These are phyloP conservation scores for Medicago arabica DNA, from an alignment of 306 rosid genomes.

Conservation along the genomic window DNA sequence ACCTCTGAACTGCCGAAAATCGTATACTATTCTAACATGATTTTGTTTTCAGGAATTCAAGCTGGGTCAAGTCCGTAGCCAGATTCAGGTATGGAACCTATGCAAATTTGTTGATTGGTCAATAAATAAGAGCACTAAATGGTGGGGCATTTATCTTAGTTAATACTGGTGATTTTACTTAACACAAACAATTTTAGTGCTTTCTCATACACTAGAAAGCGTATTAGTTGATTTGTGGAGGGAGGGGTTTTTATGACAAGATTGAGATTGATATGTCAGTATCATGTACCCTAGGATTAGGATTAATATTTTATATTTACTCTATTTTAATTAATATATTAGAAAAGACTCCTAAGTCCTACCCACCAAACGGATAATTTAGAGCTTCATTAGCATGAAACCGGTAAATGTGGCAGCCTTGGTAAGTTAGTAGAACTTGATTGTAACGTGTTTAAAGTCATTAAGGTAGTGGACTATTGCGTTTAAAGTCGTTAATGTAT, in stretches of 20 bases:
- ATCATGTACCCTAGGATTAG: neutral
- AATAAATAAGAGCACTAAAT: neutral
- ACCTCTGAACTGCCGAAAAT: slow-evolving; percentile 9
- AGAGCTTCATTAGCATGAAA: slow-evolving; percentile 25
- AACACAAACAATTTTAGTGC: neutral
- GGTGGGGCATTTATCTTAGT: neutral
- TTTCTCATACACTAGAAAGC: neutral
- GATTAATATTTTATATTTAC: neutral
- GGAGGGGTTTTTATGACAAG: too few species aligned
- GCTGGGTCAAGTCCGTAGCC: slow-evolving; percentile 82
- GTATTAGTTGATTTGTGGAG: neutral
- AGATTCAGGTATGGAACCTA: slow-evolving; percentile 84
- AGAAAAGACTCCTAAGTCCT: slow-evolving; percentile 7
- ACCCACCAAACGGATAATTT: slow-evolving; percentile 22
- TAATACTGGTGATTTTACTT: neutral
- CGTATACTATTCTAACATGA: slow-evolving; percentile 42
- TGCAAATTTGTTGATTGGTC: slow-evolving; percentile 25
- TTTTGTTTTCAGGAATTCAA: slow-evolving; percentile 74
- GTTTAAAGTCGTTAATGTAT: slow-evolving; percentile 16
- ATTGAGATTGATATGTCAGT: too few species aligned
- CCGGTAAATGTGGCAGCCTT: slow-evolving; percentile 13
- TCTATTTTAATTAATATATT: neutral
- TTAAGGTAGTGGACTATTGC: slow-evolving; percentile 27
- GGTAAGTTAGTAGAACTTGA: slow-evolving; percentile 36
- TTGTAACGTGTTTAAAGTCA: slow-evolving; percentile 17